phyloP scores from a whole-genome alignment of 2,329 filamentous ascomycete species.

The Coccinonectria pachysandricola region DNA sequence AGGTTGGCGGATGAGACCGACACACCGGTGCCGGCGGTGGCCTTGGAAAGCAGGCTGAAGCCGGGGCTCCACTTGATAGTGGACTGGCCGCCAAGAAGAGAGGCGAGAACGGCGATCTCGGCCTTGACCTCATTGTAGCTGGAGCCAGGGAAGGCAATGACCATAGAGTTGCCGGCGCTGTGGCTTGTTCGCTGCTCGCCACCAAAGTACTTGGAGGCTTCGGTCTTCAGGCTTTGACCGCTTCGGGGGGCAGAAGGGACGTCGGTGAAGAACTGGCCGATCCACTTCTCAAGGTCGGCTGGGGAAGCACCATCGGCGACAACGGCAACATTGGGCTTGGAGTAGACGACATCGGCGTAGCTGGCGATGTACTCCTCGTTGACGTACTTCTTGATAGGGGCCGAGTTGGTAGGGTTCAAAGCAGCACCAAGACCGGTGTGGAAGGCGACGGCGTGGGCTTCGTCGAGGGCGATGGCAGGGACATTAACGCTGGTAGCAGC shows the following conservation, averaged over 20 bases:
- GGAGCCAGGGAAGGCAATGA: slow-evolving; percentile 88
- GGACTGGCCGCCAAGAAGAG: slow-evolving; percentile 82
- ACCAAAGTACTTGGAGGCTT: slow-evolving; percentile 78
- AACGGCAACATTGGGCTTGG: slow-evolving; percentile 83
- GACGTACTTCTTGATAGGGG: slow-evolving; percentile 70
- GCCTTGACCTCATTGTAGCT: slow-evolving; percentile 77
- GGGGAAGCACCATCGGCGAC: slow-evolving; percentile 80
- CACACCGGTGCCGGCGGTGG: slow-evolving; percentile 54
- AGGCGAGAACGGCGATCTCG: slow-evolving; percentile 75
- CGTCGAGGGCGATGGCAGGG: slow-evolving; percentile 66
- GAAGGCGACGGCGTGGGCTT: slow-evolving; percentile 79
- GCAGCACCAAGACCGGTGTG: slow-evolving; percentile 82
- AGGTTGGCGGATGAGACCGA: slow-evolving; percentile 65
- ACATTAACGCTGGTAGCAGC: slow-evolving; percentile 55
- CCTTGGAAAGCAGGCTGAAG: slow-evolving; percentile 83
- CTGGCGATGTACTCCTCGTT: slow-evolving; percentile 62
- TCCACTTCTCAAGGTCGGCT: slow-evolving; percentile 74
- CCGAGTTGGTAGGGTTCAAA: slow-evolving; percentile 60
- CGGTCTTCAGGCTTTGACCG: slow-evolving; percentile 43
- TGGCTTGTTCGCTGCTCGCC: slow-evolving; percentile 86
- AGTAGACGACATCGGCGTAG: slow-evolving; percentile 71
- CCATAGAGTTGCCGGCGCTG: slow-evolving; percentile 66
- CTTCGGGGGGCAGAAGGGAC: slow-evolving; percentile 45
- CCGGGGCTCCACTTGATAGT: slow-evolving; percentile 93
- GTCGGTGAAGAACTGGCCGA: slow-evolving; percentile 80